These are phyloP conservation scores for Ophiosphaerella narmari DNA, from an alignment of 2,329 filamentous ascomycete species.

Conservation along the genomic window DNA sequence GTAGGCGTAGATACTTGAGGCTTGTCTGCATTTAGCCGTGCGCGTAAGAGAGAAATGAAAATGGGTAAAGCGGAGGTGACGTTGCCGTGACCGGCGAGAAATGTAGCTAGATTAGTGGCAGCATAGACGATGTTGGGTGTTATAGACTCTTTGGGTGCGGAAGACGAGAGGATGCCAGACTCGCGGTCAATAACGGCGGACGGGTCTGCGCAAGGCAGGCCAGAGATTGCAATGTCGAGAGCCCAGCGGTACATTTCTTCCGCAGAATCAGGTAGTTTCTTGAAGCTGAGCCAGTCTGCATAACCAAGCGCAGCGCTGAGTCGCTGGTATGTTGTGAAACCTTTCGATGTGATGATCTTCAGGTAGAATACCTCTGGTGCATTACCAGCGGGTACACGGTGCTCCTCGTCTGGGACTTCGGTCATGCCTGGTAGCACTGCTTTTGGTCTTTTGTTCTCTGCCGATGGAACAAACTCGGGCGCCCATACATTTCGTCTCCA, in stretches of 20 bases:
- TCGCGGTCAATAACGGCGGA: constrained; percentile 61
- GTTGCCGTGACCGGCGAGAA: constrained; percentile 73
- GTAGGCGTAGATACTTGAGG: constrained; percentile 8
- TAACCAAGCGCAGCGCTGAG: constrained; percentile 82
- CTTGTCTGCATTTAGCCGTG: constrained; percentile 66
- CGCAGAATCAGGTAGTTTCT: constrained; percentile 67
- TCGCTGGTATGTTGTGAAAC: constrained; percentile 77
- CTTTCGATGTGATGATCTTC: constrained; percentile 78
- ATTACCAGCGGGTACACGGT: constrained; percentile 70
- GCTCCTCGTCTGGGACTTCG: constrained; percentile 72
- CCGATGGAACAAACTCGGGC: constrained; percentile 74
- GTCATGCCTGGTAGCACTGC: constrained; percentile 69
- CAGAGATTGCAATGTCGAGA: constrained; percentile 71
- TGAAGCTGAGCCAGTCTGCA: constrained; percentile 83
- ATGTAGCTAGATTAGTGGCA: constrained; percentile 77
- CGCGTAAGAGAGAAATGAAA: constrained; percentile 81
- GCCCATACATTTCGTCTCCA: constrained; percentile 68
- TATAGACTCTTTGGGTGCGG: constrained; percentile 54
- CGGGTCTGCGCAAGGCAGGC: constrained; percentile 51
- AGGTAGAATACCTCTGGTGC: constrained; percentile 78
- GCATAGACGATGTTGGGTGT: constrained; percentile 76
- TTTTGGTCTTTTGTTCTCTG: constrained; percentile 79
- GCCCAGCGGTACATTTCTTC: constrained; percentile 76
- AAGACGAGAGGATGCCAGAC: constrained; percentile 65
- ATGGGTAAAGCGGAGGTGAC: constrained; percentile 75